A percentile compares a stretch with the other conserved stretches of the same genome.
These are phyloP conservation scores for Trichophyton simii DNA, from an alignment of 2,329 filamentous ascomycete genomes.

Conservation along the genomic window DNA sequence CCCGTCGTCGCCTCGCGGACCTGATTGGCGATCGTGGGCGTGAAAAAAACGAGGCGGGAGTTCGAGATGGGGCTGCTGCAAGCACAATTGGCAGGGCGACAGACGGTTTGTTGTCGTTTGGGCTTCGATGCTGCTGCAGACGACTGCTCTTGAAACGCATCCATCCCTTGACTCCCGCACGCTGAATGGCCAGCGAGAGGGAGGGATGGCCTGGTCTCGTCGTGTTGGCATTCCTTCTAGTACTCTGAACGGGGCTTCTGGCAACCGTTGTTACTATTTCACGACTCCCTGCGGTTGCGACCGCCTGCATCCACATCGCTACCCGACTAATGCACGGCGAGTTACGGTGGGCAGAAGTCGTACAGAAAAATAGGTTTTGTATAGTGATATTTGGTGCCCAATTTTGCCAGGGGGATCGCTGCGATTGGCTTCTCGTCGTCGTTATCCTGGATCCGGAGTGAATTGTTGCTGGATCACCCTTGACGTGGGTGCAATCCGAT, in stretches of 20 bases:
- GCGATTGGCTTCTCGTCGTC: neutral
- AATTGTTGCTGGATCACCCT: constrained; percentile 5
- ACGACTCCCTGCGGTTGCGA: neutral
- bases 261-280: neutral
- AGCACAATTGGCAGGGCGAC: constrained; percentile 1
- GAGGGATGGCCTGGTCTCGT: neutral
- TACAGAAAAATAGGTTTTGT: constrained; percentile 2
- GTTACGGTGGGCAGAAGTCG: constrained; percentile 2
- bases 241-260: neutral
- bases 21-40: constrained; percentile 11
- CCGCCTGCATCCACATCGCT: constrained; percentile 5
- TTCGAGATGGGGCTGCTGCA: neutral
- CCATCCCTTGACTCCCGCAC: neutral
- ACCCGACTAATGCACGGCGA: constrained; percentile 6
- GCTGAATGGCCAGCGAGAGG: neutral
- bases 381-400: constrained; percentile 1
- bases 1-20: constrained; percentile 2
- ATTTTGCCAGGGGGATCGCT: neutral
- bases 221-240: neutral
- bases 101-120: neutral
- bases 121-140: constrained; percentile 3
- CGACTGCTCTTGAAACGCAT: neutral
- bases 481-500: constrained; percentile 1
- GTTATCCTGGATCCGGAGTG: neutral
- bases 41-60: constrained; percentile 3